Percentiles rank a stretch among this genome's conserved stretches.
These are phyloP conservation scores for Heterobasidion parviporum DNA, from an alignment of 1,284 basidiomycete species.

Conservation along the genomic window DNA sequence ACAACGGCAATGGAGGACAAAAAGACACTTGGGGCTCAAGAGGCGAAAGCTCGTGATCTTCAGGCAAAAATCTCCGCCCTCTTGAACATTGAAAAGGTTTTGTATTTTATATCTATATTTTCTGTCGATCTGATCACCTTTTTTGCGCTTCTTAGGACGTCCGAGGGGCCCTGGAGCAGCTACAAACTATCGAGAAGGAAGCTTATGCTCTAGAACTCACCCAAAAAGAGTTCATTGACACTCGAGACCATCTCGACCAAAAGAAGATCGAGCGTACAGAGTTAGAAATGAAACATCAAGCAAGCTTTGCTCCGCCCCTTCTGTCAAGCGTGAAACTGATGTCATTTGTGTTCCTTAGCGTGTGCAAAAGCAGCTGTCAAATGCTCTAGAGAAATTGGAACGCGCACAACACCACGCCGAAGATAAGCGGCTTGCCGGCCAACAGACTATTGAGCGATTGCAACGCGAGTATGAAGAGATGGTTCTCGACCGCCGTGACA, in stretches of 20 bases:
- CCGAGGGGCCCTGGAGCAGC: slow-evolving; percentile 56
- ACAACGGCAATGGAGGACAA: slow-evolving; percentile 52
- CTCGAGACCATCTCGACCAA: slow-evolving; percentile 58
- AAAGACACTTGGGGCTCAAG: slow-evolving; percentile 48
- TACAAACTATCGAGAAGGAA: slow-evolving; percentile 68
- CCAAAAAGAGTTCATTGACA: slow-evolving; percentile 55
- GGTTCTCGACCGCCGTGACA: slow-evolving; percentile 63
- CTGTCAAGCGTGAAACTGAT: slow-evolving; percentile 1
- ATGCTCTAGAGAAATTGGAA: slow-evolving; percentile 71
- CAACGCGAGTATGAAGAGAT: slow-evolving; percentile 72
- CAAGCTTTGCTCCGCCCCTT: slow-evolving; percentile 18
- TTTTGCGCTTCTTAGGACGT: slow-evolving; percentile 41
- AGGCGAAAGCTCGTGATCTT: slow-evolving; percentile 68
- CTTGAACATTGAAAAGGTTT: slow-evolving; percentile 63
- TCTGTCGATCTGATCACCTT: background rate
- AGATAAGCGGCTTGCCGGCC: slow-evolving; percentile 62
- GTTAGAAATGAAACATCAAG: slow-evolving; percentile 59
- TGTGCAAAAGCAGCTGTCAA: slow-evolving; percentile 62
- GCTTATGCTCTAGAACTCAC: slow-evolving; percentile 49
- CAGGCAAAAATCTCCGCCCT: slow-evolving; percentile 66
- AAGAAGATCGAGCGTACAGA: slow-evolving; percentile 68
- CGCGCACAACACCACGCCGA: slow-evolving; percentile 67
- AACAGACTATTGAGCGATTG: slow-evolving; percentile 61
- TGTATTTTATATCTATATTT: background rate
- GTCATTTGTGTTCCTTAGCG: slow-evolving; percentile 39